A percentile compares a stretch with the other conserved stretches of the same genome.
These are phyloP conservation scores for Pythium utonaiense DNA, from an alignment of 352 stramenopile genomes.

Conservation along the genomic window DNA sequence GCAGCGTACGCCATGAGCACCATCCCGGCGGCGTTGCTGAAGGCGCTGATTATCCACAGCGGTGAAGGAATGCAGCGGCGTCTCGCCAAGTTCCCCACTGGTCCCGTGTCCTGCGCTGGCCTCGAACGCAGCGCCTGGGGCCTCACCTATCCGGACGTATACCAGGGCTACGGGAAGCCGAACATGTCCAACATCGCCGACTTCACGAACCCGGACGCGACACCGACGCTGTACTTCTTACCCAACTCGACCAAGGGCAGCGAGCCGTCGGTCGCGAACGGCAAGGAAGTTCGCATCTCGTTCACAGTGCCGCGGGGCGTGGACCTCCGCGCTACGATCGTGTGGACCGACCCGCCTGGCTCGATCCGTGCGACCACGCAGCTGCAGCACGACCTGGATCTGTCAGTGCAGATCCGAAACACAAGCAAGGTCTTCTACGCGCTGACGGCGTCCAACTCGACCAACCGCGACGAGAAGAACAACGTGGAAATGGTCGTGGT, in stretches of 20 bases:
- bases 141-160: slow-evolving; percentile 65
- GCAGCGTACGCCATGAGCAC: slow-evolving; percentile 44
- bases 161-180: slow-evolving; percentile 79
- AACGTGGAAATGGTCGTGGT: slow-evolving; percentile 85
- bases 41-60: slow-evolving; percentile 82
- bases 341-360: slow-evolving; percentile 76
- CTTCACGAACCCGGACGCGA: slow-evolving; percentile 26
- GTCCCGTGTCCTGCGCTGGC: slow-evolving; percentile 45
- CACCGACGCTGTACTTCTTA: slow-evolving; percentile 61
- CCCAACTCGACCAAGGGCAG: slow-evolving; percentile 65
- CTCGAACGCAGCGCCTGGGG: slow-evolving; percentile 31
- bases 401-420: slow-evolving; percentile 63
- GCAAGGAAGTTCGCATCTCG: slow-evolving; percentile 58
- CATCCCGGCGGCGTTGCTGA: slow-evolving; percentile 69
- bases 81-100: slow-evolving; percentile 34
- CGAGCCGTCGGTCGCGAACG: slow-evolving; percentile 49
- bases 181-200: slow-evolving; percentile 79
- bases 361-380: slow-evolving; percentile 56
- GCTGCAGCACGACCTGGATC: slow-evolving; percentile 77
- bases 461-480: slow-evolving; percentile 66
- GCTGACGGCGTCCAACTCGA: slow-evolving; percentile 45
- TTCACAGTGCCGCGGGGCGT: slow-evolving; percentile 65
- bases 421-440: slow-evolving; percentile 52
- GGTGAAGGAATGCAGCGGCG: slow-evolving; percentile 48
- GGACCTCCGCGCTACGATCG: slow-evolving; percentile 64